Base-by-base conservation (phyloP, 164 flowering plant species). In the Houttuynia cordata region DNA sequence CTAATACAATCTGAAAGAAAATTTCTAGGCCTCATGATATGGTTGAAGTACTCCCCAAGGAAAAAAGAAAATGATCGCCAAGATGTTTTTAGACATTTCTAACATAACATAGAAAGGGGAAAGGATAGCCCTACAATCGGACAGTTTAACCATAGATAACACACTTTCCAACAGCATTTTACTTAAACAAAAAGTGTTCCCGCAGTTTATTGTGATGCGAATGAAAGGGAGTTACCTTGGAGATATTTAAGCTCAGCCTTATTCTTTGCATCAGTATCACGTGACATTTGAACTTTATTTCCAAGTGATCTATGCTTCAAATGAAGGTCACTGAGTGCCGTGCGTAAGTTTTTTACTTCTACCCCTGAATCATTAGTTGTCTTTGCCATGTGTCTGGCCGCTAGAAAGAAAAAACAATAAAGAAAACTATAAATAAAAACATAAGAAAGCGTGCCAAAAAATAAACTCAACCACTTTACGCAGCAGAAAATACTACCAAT, bases 161-260 rank as follows among this genome's bases (percentile, higher is more conserved):
- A n/a, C n/a, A n/a, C n/a, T n/a, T n/a, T n/a, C n/a, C n/a, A n/a
- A n/a, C n/a, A n/a, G n/a, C n/a, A n/a, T n/a, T n/a, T n/a, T n/a
- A n/a, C n/a, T n/a, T n/a, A n/a, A n/a, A n/a, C n/a, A n/a, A n/a
- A n/a, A n/a, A n/a, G n/a, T n/a, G n/a, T n/a, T n/a, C n/a, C n/a
- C n/a, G n/a, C n/a, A n/a, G n/a, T n/a, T n/a, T n/a, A n/a, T n/a
- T n/a, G n/a, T n/a, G n/a, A n/a, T n/a, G n/a, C n/a, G n/a, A n/a
- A n/a, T n/a, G n/a, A n/a, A n/a, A n/a, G n/a, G n/a, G n/a, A n/a
- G 23, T 64, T 88, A 93, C 99, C 92, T 74, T 68, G 74, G 66
- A 93, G 70, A 61, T 66, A 71, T 69, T 73, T 77, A 57, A 82
- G 66, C 68, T 79, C 85, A 58, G 86, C 82, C 74, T 87, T 90